Evolutionary conservation across 305 asterid species (phyloP), one percentile per base, ranked within the genome.

Genomic region (Coffea humblotiana): DNA sequence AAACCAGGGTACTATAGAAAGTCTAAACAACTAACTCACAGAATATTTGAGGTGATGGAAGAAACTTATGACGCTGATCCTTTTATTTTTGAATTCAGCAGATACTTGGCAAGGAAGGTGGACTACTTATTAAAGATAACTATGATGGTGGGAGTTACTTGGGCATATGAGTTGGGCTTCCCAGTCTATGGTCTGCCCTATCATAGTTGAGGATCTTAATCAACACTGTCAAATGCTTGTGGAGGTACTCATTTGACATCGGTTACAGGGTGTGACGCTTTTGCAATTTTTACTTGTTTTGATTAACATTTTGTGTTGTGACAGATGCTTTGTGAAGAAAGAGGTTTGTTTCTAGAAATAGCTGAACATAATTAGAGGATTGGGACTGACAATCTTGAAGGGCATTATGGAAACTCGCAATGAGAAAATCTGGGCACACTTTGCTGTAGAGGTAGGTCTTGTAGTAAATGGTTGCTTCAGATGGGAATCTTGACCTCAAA

Each of bases 131-230:
- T 40, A 94, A 91, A 83, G 97, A 91, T 45, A 87, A 89, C 85
- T 92, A 87, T 25, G 96, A 90, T 77, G 99, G 97, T 32, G 99
- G n/a, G 99, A 86, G 98, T 97, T 37, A 96, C 99, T 0, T 96
- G 99, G 99, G 99, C 97, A 2, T 96, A 94, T 78, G 98, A 96
- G 91, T 94, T 96, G 32, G 98, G 97, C 43, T 92, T n/a, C 97
- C 8, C 97, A 91, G 72, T 91, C 99, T 58, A 88, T 86, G 91
- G 91, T 89, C 61, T 94, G 97, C 75, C 99, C 99, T 3, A 91
- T 96, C 84, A 89, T 91, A 80, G 98, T 95, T 23, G 98, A 95
- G 92, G 97, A 95, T 86, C 91, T 95, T 60, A 88, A 92, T 86
- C 93, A 88, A 85, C 98, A 98, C 71, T 92, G 96, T 29, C 99